Evolutionary conservation across 208 protist genomes (phyloP).

Genomic region (Wallacemonas rigidus): DNA sequence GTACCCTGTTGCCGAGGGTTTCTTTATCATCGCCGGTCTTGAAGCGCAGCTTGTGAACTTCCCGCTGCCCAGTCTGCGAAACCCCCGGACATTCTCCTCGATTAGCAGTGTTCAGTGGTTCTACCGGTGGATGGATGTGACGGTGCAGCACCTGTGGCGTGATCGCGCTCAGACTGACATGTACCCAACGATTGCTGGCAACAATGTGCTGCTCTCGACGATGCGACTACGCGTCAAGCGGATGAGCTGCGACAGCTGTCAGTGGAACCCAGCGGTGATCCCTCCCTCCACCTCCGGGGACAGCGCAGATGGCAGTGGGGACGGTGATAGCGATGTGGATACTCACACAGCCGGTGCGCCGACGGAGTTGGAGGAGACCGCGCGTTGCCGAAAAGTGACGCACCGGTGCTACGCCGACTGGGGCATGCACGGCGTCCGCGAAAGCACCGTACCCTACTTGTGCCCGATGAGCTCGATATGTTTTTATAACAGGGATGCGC

Average conservation of each 20-base stretch:
- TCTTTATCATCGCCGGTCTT: constrained; percentile 17
- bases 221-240: constrained; percentile 24
- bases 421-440: neutral
- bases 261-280: constrained; percentile 22
- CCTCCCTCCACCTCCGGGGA: too few species aligned
- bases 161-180: constrained; percentile 9
- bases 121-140: constrained; percentile 17
- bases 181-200: constrained; percentile 11
- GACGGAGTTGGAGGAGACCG: neutral
- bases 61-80: constrained; percentile 29
- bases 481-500: neutral
- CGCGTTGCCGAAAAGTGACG: neutral
- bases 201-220: constrained; percentile 28
- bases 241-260: constrained; percentile 17
- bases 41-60: constrained; percentile 29
- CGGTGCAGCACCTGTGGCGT: constrained; percentile 19
- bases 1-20: constrained; percentile 16
- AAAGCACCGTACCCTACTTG: neutral
- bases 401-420: constrained; percentile 8
- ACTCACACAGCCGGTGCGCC: neutral
- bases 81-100: constrained; percentile 33
- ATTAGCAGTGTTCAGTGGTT: constrained; percentile 22
- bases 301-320: too few species aligned
- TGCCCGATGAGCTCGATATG: constrained; percentile 11
- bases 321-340: too few species aligned